phyloP scores from a whole-genome alignment of 2,329 filamentous ascomycete genomes.

The Paraphoma sp. region DNA sequence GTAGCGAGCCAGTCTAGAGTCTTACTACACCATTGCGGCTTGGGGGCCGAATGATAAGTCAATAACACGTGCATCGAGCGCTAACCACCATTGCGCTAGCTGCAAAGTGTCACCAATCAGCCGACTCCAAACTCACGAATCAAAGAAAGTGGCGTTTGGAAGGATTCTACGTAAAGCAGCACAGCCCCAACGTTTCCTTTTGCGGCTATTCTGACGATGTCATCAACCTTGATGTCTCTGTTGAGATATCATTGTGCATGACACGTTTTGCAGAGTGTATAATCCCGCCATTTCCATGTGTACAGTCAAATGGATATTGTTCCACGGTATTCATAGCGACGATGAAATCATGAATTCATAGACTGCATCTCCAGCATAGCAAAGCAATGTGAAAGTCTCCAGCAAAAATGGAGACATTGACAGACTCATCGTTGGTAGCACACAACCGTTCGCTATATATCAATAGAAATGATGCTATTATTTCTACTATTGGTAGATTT shows the following conservation, averaged over 20 bases:
- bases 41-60: not conserved
- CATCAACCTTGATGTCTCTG: not conserved
- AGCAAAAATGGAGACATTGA: not conserved
- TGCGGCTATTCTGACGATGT: not conserved
- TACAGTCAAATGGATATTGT: too few relatives aligned
- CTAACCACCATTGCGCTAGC: not conserved
- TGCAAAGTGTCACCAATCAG: not conserved
- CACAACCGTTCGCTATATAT: not conserved
- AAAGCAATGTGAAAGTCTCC: not conserved
- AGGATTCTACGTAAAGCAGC: not conserved
- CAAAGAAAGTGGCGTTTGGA: not conserved
- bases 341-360: not conserved
- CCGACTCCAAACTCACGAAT: not conserved
- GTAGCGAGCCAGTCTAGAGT: not conserved
- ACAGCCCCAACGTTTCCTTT: not conserved
- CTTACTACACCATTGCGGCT: not conserved
- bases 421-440: not conserved
- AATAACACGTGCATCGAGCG: not conserved
- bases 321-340: too few relatives aligned
- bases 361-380: not conserved
- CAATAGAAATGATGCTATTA: too few relatives aligned
- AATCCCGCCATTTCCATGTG: too few relatives aligned
- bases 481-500: too few relatives aligned
- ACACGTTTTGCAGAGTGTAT: too few relatives aligned
- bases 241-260: too few relatives aligned